Conservation (phyloP, 139 green algal genomes). For the Deuterostichococcus epilithicus region DNA sequence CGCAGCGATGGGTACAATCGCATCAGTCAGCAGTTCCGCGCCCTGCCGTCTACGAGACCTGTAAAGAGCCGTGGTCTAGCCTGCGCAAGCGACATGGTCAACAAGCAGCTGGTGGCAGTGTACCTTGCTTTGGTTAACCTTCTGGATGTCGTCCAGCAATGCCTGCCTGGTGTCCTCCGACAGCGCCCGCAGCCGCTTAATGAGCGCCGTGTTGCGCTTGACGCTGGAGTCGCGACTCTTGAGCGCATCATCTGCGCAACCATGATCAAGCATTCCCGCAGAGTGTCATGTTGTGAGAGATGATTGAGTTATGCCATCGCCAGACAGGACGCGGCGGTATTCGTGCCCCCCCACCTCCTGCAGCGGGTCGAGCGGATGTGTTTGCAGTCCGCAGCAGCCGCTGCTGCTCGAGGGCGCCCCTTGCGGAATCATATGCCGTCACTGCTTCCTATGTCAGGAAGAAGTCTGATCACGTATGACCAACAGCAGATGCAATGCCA, state of each 20-base stretch:
- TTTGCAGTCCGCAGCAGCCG: not conserved
- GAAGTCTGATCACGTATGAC: too few species aligned
- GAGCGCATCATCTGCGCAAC: slow-evolving; percentile 44
- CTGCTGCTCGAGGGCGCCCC: not conserved
- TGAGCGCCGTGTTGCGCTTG: slow-evolving; percentile 86
- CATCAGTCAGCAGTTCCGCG: not conserved
- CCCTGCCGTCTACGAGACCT: not conserved
- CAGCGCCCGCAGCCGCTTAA: slow-evolving; percentile 79
- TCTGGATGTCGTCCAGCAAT: slow-evolving; percentile 69
- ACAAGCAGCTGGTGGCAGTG: too few species aligned
- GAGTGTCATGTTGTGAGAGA: too few species aligned
- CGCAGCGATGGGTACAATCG: not conserved
- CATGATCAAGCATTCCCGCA: too few species aligned
- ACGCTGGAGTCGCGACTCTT: slow-evolving; percentile 81
- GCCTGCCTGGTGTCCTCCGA: slow-evolving; percentile 52
- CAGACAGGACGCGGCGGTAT: too few species aligned
- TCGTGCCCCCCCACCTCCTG: too few species aligned
- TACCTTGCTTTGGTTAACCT: slow-evolving; percentile 83
- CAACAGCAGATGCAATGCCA: too few species aligned
- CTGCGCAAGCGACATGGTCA: not conserved
- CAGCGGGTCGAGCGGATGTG: not conserved
- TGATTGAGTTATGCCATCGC: too few species aligned
- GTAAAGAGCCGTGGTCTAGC: not conserved
- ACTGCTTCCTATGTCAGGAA: not conserved
- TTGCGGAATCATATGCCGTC: not conserved